These are phyloP conservation scores for Rhodotorula paludigena DNA, from an alignment of 768 basidiomycete genomes.

Conservation along the genomic window DNA sequence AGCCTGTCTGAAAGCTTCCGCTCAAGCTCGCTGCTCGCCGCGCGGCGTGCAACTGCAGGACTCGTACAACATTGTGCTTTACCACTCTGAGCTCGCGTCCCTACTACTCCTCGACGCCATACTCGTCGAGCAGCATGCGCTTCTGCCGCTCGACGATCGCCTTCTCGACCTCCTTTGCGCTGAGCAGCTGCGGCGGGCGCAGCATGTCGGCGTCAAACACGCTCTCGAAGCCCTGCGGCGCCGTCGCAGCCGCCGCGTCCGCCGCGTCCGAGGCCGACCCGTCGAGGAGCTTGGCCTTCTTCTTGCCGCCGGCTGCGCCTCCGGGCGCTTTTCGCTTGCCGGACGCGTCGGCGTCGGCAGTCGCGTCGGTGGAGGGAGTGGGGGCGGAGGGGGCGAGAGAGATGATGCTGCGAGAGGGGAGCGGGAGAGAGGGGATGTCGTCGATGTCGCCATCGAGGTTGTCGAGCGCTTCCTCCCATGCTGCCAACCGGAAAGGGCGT, in stretches of 20 bases:
- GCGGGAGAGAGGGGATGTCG: conserved; percentile 25
- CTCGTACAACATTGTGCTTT: no score
- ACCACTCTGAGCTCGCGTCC: no score
- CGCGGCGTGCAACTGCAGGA: no score
- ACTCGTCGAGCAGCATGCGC: conserved; percentile 30
- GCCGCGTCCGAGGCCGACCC: not conserved
- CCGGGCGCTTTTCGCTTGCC: conserved; percentile 32
- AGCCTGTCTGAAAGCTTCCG: no score
- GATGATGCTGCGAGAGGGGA: conserved; percentile 21
- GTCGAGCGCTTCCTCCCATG: conserved; percentile 42
- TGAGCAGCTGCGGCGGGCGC: conserved; percentile 24
- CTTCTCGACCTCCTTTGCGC: conserved; percentile 34
- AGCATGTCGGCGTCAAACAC: conserved; percentile 31
- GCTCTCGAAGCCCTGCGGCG: conserved; percentile 21
- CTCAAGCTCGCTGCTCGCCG: not conserved
- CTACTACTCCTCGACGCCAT: no score
- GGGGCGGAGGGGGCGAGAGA: conserved; percentile 5
- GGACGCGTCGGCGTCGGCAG: not conserved
- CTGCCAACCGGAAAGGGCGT: conserved; percentile 17
- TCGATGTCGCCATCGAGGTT: conserved; percentile 33
- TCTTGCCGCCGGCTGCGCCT: not conserved
- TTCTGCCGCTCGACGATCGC: conserved; percentile 34
- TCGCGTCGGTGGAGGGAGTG: not conserved
- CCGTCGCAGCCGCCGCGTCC: not conserved
- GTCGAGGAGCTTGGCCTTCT: conserved; percentile 34